Base-by-base conservation (phyloP, 371 early-diverging fungal species). In the Zopfochytrium polystomum region DNA sequence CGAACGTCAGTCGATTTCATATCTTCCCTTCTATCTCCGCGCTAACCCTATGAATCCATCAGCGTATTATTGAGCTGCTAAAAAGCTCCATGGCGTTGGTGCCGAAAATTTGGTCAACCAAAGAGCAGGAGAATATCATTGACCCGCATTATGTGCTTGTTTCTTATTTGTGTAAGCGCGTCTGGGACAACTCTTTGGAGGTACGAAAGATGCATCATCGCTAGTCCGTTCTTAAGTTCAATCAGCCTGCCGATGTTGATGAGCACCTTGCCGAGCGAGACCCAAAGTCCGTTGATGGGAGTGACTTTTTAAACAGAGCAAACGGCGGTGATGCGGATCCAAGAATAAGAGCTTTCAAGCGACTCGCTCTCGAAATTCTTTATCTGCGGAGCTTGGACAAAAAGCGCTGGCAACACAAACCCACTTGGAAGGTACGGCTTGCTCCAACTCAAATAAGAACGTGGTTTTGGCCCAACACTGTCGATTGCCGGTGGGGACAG, bases 371-470 rank as follows among this genome's bases (percentile, higher is more conserved):
- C 2, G 78, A 78, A 18, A 59, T 89, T 9, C 59, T 61, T 9
- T 66, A 78, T 22, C 74, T 87, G 35, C 69, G 78, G 30, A 58
- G 63, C 22, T 54, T 70, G 1, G 89, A 88, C 56, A 84, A 80
- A 55, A 81, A 83, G 11, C 70, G 68, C 15, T 83, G 83, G 83
- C 86, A 87, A 29, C 89, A 89, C 58, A 78, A 85, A 26, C 83
- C 84, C 0, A 70, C 75, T 15, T 89, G 75, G 61, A 78, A 80
- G 66, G 89, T 88, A 30, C 27, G n/a, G n/a, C n/a, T n/a, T n/a
- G n/a, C n/a, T n/a, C n/a, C n/a, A n/a, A n/a, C n/a, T n/a, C n/a
- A n/a, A n/a, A n/a, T n/a, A n/a, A n/a, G n/a, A n/a, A n/a, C n/a
- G n/a, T n/a, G n/a, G n/a, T n/a, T n/a, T n/a, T n/a, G n/a, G n/a